phyloP scores from a whole-genome alignment of 1,139 yeast genomes.

The Lodderomyces parapsilosis region DNA sequence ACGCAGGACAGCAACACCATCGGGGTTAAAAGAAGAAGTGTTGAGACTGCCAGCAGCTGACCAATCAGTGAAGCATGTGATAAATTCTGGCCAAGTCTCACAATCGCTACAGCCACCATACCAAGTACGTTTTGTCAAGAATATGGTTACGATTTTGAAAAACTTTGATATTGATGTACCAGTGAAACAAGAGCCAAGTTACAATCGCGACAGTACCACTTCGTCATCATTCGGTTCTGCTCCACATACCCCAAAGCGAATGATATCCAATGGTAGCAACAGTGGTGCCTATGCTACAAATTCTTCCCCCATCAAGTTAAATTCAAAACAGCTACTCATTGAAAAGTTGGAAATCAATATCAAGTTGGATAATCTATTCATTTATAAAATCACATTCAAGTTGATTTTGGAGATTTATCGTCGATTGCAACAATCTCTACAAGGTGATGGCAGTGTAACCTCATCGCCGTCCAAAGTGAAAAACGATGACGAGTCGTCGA shows the following conservation, averaged over 20 bases:
- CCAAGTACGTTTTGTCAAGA: slow-evolving; percentile 37
- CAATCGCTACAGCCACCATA: slow-evolving; percentile 22
- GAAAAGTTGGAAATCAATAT: slow-evolving; percentile 49
- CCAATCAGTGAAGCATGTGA: slow-evolving; percentile 8
- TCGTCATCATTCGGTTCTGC: slow-evolving; percentile 9
- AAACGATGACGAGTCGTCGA: slow-evolving; percentile 28
- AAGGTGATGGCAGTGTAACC: slow-evolving; percentile 6
- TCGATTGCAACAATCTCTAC: slow-evolving; percentile 18
- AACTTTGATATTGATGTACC: slow-evolving; percentile 35
- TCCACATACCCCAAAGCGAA: slow-evolving; percentile 12
- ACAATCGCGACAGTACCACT: slow-evolving; percentile 11
- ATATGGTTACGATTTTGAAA: slow-evolving; percentile 34
- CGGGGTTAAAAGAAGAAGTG: neutral
- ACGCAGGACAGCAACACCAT: slow-evolving; percentile 1
- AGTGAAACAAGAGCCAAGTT: slow-evolving; percentile 1
- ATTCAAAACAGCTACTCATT: slow-evolving; percentile 41
- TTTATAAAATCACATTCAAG: slow-evolving; percentile 36
- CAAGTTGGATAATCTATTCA: slow-evolving; percentile 39
- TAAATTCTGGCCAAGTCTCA: slow-evolving; percentile 11
- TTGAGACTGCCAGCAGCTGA: neutral
- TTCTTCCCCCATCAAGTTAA: slow-evolving; percentile 41
- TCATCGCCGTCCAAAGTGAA: neutral
- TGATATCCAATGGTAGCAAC: slow-evolving; percentile 6
- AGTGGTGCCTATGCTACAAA: slow-evolving; percentile 7
- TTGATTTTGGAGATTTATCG: slow-evolving; percentile 31